Evolutionary conservation across 768 basidiomycete genomes (phyloP), one percentile per base, ranked within the genome.

Genomic region (Auricularia sp.): DNA sequence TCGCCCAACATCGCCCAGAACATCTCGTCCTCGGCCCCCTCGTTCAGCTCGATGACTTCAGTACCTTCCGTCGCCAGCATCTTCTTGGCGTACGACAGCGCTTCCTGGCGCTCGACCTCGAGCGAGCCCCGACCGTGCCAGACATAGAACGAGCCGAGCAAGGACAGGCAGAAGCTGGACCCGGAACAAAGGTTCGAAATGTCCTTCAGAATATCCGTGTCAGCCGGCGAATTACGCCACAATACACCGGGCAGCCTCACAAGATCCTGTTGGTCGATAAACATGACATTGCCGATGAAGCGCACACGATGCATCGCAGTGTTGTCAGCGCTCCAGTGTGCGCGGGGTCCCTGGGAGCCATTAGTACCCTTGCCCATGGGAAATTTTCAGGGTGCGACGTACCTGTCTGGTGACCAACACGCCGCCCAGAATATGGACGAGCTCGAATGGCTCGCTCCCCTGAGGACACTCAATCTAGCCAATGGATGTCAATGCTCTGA

Each of bases 1-100:
- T 89, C 83, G n/a, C 91, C 91, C 2, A 93, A 78, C 43, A 89
- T 81, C 84, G 90, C 86, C 88, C 91, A 91, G 71, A 93, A 91
- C 82, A 91, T 85, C 65, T 91, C 88, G 63, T 91, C 87, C 16
- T 79, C 77, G 29, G 74, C 70, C 47, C 87, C 86, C 62, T 79
- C 80, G 68, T 83, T 82, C n/a, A 84, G 83, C 69, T 93, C 89
- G 6, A 82, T 74, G 21, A 86, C 61, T 23, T 59, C 74, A 16
- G 70, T 70, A 6, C 73, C 73, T 3, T 75, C 72, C 59, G 74
- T 74, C 21, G 71, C 68, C 0, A 78, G 75, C 47, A 90, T 74
- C 5, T 71, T 74, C 36, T 76, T 74, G 2, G 83, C 87, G 71
- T 92, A 93, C 65, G 76, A 72, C 18, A 83, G 67, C 0, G 90